These are phyloP conservation scores for Cyberlindnera japonica DNA, from an alignment of 805 yeast genomes.

Conservation along the genomic window DNA sequence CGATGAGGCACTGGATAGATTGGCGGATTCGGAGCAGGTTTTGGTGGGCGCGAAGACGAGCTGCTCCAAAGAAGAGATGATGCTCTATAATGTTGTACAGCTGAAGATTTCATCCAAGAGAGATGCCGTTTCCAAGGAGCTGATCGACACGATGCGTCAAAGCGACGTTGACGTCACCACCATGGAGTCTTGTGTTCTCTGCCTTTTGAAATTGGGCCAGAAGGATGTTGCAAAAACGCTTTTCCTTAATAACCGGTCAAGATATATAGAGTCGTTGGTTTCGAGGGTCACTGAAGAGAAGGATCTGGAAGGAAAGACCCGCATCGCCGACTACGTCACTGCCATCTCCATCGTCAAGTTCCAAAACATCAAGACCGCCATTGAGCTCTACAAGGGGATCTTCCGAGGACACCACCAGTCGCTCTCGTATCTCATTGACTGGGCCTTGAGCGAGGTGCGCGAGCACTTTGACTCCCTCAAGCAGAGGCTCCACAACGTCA, in stretches of 20 bases:
- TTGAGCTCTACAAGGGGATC: constrained; percentile 48
- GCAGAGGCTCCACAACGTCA: constrained; percentile 67
- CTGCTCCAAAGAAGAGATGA: constrained; percentile 27
- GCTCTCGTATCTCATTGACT: constrained; percentile 55
- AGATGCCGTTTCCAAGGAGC: constrained; percentile 30
- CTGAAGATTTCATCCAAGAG: constrained; percentile 32
- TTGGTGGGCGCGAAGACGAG: constrained; percentile 15
- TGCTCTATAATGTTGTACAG: constrained; percentile 31
- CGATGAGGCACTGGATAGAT: constrained; percentile 36
- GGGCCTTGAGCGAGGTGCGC: constrained; percentile 11
- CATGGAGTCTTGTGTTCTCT: constrained; percentile 26
- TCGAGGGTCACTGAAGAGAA: constrained; percentile 39
- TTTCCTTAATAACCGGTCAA: constrained; percentile 45
- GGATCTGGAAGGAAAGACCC: constrained; percentile 48
- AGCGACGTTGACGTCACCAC: constrained; percentile 26
- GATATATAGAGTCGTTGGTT: constrained; percentile 43
- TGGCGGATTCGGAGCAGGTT: constrained; percentile 33
- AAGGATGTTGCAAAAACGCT: constrained; percentile 46
- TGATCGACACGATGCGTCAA: constrained; percentile 33
- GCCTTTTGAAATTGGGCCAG: constrained; percentile 38
- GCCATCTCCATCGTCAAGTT: constrained; percentile 63
- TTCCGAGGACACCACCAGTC: constrained; percentile 41
- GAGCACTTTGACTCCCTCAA: constrained; percentile 58
- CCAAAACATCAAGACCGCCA: constrained; percentile 56
- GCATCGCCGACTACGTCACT: constrained; percentile 45